Percentiles rank a stretch among this genome's conserved stretches.
Evolutionary conservation across 495 filamentous ascomycete genomes (phyloP).

Genomic region (Penicillium waksmanii): DNA sequence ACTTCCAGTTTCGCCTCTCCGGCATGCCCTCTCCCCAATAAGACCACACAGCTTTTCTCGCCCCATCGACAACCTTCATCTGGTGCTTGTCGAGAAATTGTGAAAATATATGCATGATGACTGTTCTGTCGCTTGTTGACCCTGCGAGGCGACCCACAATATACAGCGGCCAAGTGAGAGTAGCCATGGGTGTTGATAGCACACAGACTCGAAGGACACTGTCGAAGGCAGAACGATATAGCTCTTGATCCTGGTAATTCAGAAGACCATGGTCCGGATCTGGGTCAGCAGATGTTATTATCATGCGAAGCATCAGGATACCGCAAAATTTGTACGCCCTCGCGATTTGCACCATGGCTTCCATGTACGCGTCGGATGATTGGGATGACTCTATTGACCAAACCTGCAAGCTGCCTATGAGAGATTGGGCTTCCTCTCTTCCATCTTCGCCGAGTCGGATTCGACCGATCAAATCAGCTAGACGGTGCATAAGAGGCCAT

Average conservation of each 20-base stretch:
- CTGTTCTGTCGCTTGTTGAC: slow-evolving; percentile 16
- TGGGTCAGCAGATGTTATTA: neutral
- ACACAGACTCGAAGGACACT: slow-evolving; percentile 20
- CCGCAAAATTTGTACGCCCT: slow-evolving; percentile 15
- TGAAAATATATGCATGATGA: slow-evolving; percentile 21
- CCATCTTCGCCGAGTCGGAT: slow-evolving; percentile 7
- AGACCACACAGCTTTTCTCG: slow-evolving; percentile 4
- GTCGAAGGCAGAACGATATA: slow-evolving; percentile 14
- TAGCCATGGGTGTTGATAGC: slow-evolving; percentile 19
- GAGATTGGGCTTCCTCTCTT: neutral
- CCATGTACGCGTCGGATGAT: slow-evolving; percentile 4
- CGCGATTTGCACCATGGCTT: slow-evolving; percentile 19
- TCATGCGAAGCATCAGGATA: slow-evolving; percentile 6
- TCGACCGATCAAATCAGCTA: slow-evolving; percentile 10
- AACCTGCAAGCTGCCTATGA: slow-evolving; percentile 2
- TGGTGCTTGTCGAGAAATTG: slow-evolving; percentile 21
- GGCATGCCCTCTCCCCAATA: slow-evolving; percentile 5
- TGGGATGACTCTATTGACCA: slow-evolving; percentile 6
- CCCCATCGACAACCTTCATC: slow-evolving; percentile 24
- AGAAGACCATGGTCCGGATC: neutral
- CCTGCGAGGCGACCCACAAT: slow-evolving; percentile 16
- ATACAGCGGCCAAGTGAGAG: slow-evolving; percentile 20
- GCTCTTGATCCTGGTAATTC: neutral
- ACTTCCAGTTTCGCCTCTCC: neutral
- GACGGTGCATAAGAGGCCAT: slow-evolving; percentile 16